Base-by-base conservation (phyloP, 2,329 filamentous ascomycete genomes). In the Verticillium nubilum region DNA sequence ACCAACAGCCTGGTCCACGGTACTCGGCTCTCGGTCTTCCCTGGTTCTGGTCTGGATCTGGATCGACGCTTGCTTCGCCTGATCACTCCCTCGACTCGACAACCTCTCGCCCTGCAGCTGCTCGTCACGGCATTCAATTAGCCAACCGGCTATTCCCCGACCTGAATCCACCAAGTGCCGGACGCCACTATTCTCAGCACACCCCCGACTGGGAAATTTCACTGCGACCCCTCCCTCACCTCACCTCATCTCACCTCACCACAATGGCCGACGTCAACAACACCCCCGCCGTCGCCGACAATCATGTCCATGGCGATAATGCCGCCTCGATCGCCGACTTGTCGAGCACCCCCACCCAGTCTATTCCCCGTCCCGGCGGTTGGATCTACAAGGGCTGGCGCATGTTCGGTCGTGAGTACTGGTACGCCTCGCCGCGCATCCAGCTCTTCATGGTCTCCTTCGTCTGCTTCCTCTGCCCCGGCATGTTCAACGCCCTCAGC, bases 351-450 rank as follows among this genome's bases (percentile, higher is more conserved):
- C 27, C 25, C 50, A 13, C 25, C 13, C 25, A 53, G 25, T 2
- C 27, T 5, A 27, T 29, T 13, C 52, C 52, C 27, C 52, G 78
- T 29, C 82, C 82, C 2, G 50, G 64, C 3, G 81, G 82, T 63
- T 91, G 88, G 88, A 87, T 86, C 75, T 91, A 92, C 79, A 86
- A 82, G 68, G 77, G 80, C 55, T 68, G 85, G 67, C 81, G 77
- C 59, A 61, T 91, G 59, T 80, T 81, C 19, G 75, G 77, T 56
- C 74, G 74, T 60, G 80, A 81, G 64, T 61, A 88, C 7, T 91
- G 86, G 81, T 92, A 89, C 71, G 90, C 90, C 25, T 91, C 89
- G 60, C 90, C 90, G 13, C 84, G 86, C 68, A 74, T 86, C 54
- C 90, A 93, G 74, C 80, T 93, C 35, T 67, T 89, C 62, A 82